phyloP scores from a whole-genome alignment of 495 filamentous ascomycete species.

The Neurospora sp. region DNA sequence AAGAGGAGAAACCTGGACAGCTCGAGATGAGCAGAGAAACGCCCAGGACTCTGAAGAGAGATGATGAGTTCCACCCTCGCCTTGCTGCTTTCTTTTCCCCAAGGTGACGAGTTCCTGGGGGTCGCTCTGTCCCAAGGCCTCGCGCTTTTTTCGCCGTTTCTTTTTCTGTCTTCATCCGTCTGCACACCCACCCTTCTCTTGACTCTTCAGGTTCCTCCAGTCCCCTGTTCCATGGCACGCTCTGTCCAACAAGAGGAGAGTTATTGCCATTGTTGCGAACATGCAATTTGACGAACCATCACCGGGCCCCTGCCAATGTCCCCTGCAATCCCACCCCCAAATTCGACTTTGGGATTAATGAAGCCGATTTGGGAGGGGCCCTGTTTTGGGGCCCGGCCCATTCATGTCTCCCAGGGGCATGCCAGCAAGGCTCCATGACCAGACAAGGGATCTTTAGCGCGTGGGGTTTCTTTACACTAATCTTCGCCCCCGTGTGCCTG shows the following conservation, averaged over 20 bases:
- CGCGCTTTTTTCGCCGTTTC: background rate
- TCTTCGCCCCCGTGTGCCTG: background rate
- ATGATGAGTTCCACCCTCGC: background rate
- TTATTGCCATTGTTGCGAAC: slow-evolving; percentile 16
- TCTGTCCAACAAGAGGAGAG: slow-evolving; percentile 6
- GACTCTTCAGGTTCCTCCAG: background rate
- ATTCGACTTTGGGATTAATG: slow-evolving; percentile 8
- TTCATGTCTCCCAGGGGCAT: background rate
- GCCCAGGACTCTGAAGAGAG: background rate
- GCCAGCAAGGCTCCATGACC: background rate
- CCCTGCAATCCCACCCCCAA: background rate
- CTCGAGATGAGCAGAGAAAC: background rate
- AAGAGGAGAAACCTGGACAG: background rate
- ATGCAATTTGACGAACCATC: slow-evolving; percentile 27
- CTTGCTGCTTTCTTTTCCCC: background rate
- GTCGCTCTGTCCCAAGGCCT: background rate
- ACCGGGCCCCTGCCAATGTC: slow-evolving; percentile 17
- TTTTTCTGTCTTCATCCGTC: background rate
- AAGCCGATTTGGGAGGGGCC: slow-evolving; percentile 17
- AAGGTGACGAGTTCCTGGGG: background rate
- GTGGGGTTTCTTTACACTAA: background rate
- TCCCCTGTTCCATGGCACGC: background rate
- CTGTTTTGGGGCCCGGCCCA: background rate
- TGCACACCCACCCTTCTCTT: too few relatives aligned
- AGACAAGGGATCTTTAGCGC: background rate